These are phyloP conservation scores for Knoxdaviesia proteae DNA, from an alignment of 2,329 filamentous ascomycete genomes.

Conservation along the genomic window DNA sequence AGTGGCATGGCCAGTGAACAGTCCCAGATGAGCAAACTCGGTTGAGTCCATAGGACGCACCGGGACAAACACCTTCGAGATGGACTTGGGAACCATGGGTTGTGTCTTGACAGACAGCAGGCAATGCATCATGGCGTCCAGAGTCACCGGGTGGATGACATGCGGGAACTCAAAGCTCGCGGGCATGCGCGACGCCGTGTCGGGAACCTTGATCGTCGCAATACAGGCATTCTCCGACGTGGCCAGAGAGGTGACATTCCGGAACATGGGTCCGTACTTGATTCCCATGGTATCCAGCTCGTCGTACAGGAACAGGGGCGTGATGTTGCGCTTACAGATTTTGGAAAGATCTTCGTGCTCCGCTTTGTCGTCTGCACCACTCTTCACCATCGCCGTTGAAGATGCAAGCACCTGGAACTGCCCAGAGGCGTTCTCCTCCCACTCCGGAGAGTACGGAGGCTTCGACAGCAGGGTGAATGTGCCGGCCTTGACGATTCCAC, in stretches of 20 bases:
- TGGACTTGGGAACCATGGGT: slow-evolving; percentile 27
- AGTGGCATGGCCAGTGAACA: slow-evolving; percentile 20
- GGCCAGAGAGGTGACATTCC: slow-evolving; percentile 22
- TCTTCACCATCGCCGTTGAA: no score
- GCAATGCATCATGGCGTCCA: slow-evolving; percentile 34
- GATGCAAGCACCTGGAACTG: slow-evolving; percentile 8
- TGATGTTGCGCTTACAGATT: slow-evolving; percentile 13
- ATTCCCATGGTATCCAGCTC: slow-evolving; percentile 27
- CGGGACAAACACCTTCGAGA: slow-evolving; percentile 25
- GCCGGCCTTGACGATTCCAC: no score
- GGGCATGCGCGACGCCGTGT: slow-evolving; percentile 32
- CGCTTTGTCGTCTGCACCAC: slow-evolving; percentile 5
- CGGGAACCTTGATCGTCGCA: slow-evolving; percentile 20
- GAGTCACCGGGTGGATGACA: slow-evolving; percentile 34
- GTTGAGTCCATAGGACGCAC: not conserved
- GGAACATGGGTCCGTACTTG: slow-evolving; percentile 28
- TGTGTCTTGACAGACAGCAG: slow-evolving; percentile 22
- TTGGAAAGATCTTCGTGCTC: slow-evolving; percentile 8
- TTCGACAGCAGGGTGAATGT: no score
- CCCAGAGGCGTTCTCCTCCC: slow-evolving; percentile 22
- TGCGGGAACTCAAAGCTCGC: slow-evolving; percentile 29
- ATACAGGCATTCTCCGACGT: slow-evolving; percentile 13
- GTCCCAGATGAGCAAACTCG: slow-evolving; percentile 8
- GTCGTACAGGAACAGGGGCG: slow-evolving; percentile 27
- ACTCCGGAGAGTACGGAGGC: slow-evolving; percentile 5